phyloP scores from a whole-genome alignment of 2,329 filamentous ascomycete genomes.

The Metarhizium sp. region DNA sequence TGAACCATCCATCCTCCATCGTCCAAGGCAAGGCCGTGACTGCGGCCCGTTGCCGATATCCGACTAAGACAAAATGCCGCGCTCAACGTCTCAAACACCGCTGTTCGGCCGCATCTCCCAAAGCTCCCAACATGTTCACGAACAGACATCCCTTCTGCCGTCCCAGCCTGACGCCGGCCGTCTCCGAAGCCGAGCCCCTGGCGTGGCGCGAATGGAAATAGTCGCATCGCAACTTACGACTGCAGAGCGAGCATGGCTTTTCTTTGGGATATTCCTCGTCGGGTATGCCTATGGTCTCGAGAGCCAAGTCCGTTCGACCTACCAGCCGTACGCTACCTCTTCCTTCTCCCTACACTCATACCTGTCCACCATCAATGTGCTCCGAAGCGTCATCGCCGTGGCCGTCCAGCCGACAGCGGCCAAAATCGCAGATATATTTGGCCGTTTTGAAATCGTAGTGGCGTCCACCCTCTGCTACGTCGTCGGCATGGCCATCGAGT shows the following conservation, averaged over 20 bases:
- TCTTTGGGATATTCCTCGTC: constrained; percentile 47
- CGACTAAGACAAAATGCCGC: neutral
- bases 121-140: neutral
- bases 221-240: constrained; percentile 35
- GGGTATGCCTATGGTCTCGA: constrained; percentile 53
- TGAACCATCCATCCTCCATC: neutral
- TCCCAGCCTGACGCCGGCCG: neutral
- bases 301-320: constrained; percentile 39
- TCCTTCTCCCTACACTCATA: constrained; percentile 43
- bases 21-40: too few relatives aligned
- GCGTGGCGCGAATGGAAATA: constrained; percentile 43
- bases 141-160: constrained; percentile 1
- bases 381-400: constrained; percentile 50
- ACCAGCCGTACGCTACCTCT: constrained; percentile 46
- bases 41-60: neutral
- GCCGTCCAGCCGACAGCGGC: constrained; percentile 49
- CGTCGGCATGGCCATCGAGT: constrained; percentile 43
- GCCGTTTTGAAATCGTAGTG: constrained; percentile 47
- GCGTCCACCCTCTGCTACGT: constrained; percentile 48
- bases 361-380: constrained; percentile 47
- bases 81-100: neutral
- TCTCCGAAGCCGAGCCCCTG: constrained; percentile 16
- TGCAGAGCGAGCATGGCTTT: constrained; percentile 39
- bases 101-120: neutral
- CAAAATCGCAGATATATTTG: constrained; percentile 55